Conservation (phyloP, 2,329 filamentous ascomycete genomes). For the Harringtonia lauricola region DNA sequence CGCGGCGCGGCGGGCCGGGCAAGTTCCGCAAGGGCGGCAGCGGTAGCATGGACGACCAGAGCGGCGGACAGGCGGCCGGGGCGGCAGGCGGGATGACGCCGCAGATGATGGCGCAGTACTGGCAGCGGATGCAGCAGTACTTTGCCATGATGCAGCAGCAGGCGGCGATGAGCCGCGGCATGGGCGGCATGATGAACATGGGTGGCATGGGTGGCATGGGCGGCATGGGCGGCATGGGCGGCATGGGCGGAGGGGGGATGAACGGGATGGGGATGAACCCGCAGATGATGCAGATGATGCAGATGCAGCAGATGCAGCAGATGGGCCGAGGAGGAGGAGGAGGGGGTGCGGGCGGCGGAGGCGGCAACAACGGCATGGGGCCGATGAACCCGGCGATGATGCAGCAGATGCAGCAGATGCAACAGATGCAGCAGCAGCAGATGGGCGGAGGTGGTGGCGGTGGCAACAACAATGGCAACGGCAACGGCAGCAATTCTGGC, state of each 20-base stretch:
- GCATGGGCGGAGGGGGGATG: constrained; percentile 20
- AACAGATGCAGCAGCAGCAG: constrained; percentile 27
- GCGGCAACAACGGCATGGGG: constrained; percentile 27
- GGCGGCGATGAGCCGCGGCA: constrained; percentile 71
- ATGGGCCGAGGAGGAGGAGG: constrained; percentile 26
- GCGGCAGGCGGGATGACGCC: constrained; percentile 66
- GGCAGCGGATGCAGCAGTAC: constrained; percentile 97
- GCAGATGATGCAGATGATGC: constrained; percentile 66
- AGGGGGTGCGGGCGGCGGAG: constrained; percentile 11
- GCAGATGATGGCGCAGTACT: constrained; percentile 96
- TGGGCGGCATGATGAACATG: constrained; percentile 46
- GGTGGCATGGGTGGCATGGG: constrained; percentile 15
- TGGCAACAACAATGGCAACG: background rate
- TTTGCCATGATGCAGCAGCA: constrained; percentile 92
- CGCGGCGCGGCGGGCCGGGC: constrained; percentile 39
- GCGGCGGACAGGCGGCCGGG: constrained; percentile 25
- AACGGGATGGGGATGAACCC: constrained; percentile 46
- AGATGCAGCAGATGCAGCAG: constrained; percentile 53
- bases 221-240: constrained; percentile 12
- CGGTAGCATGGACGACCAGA: constrained; percentile 25
- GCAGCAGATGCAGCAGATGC: constrained; percentile 38
- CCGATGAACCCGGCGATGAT: constrained; percentile 42
- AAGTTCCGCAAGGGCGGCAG: constrained; percentile 45
- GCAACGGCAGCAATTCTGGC: constrained; percentile 1
- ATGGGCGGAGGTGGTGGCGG: constrained; percentile 5